Evolutionary conservation across 176 grass and related monocot genomes (phyloP), one percentile per base, ranked within the genome.

Genomic region (Hyparrhenia diplandra): DNA sequence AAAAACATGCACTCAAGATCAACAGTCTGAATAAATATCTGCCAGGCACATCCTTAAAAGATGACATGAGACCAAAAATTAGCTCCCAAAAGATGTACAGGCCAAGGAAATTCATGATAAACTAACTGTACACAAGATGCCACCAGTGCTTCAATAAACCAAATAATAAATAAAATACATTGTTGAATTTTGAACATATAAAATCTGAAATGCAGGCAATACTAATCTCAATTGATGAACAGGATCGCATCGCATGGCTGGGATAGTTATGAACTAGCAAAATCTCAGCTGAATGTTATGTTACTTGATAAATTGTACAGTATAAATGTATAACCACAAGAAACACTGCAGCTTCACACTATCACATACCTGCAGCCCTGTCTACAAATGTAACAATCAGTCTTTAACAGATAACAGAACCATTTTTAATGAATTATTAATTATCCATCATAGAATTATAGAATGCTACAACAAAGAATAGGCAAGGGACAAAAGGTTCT

Each of bases 21-120:
- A 84, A 81, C 25, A 65, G 39, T 87, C 60, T 47, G 25, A 32
- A 81, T 11, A 77, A 71, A 85, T 58, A 72, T 47, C 6, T 78
- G 32, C 2, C n/a, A 24, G 21, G 60, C 2, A 63, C 23, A 73
- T 69, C 17, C 8, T 32, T 51, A 80, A 64, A 63, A 32, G 69
- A 52, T 80, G 63, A 57, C 13, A 34, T 54, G 62, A 34, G 41
- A 71, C 49, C 6, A 36, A 35, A 81, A 61, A 58, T 4, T 12
- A 13, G 3, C 11, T 43, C 13, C 43, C 43, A 14, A 46, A 46
- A 46, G 10, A 43, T 41, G 37, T 43, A 46, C 43, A 16, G 13
- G 1, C 13, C 4, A 49, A 76, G 35, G 14, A 82, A 63, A 47
- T 52, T n/a, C 52, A 14, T 42, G 27, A 27, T 12, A 62, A 58